Base-by-base conservation (phyloP, 352 stramenopile species). In the Paralagenidium karlingii region DNA sequence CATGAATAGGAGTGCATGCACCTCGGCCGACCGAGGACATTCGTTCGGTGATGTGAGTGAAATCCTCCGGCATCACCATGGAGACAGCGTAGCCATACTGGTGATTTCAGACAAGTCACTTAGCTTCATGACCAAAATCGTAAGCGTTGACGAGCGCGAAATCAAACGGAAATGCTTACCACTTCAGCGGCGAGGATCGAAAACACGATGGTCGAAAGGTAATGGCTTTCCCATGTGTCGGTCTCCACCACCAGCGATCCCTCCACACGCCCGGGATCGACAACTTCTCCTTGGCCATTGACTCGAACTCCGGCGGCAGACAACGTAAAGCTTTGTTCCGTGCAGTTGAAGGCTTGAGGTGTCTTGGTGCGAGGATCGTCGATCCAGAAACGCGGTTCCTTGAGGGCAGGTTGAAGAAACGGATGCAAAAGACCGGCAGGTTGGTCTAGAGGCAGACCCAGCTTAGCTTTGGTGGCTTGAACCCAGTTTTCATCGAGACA, bases 141-240 rank as follows among this genome's bases (percentile, higher is more conserved):
- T n/a, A n/a, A n/a, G n/a, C n/a, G n/a, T n/a, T n/a, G n/a, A n/a
- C n/a, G n/a, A n/a, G n/a, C n/a, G n/a, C n/a, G n/a, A n/a, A n/a
- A n/a, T n/a, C n/a, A 16, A 7, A 36, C 7, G 19, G 16, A 36
- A 22, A 22, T 36, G 3, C 7, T 27, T 54, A 70, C 62, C 47
- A 75, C 21, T 49, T 78, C 64, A 22, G 64, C 50, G 0, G 54
- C 53, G 12, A 82, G 38, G 32, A 82, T 78, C 2, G 68, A 44
- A 13, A 74, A 55, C 8, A 74, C 40, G 24, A 66, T 46, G 2
- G 63, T 51, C 3, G 60, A 52, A 2, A 82, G n/a, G n/a, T n/a
- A n/a, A n/a, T n/a, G n/a, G n/a, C n/a, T n/a, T n/a, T n/a, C n/a
- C n/a, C n/a, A n/a, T n/a, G n/a, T n/a, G n/a, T n/a, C n/a, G n/a